Conservation (phyloP, 805 yeast genomes). For the Zygosaccharomyces bisporus region DNA sequence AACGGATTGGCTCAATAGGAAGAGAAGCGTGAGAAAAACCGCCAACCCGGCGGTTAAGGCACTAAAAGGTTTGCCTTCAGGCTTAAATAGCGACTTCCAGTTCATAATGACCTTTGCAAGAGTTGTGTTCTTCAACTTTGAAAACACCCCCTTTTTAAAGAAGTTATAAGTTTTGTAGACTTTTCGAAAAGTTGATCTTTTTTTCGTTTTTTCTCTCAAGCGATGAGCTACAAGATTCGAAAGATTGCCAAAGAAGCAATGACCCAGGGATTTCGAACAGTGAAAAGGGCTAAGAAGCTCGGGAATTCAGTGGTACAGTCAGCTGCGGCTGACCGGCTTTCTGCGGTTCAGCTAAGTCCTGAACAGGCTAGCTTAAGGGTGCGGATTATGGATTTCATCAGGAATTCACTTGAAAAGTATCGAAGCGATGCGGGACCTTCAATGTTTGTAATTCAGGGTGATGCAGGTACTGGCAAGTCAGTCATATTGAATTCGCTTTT, state of each 20-base stretch:
- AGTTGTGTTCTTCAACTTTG: background rate
- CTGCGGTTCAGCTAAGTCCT: constrained; percentile 36
- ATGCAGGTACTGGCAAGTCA: constrained; percentile 49
- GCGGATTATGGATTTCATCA: constrained; percentile 33
- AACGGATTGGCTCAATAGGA: constrained; percentile 32
- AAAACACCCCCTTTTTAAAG: background rate
- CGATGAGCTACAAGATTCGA: background rate
- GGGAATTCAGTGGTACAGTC: constrained; percentile 8
- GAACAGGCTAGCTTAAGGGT: constrained; percentile 38
- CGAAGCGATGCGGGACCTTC: constrained; percentile 26
- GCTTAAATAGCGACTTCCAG: constrained; percentile 14
- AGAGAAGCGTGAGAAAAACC: constrained; percentile 50
- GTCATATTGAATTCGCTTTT: constrained; percentile 43
- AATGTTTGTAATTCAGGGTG: constrained; percentile 44
- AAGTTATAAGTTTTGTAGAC: background rate
- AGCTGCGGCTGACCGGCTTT: constrained; percentile 38
- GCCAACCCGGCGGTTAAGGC: constrained; percentile 61
- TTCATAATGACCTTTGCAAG: constrained; percentile 7
- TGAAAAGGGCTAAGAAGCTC: constrained; percentile 8
- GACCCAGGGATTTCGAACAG: constrained; percentile 13
- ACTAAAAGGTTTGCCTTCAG: constrained; percentile 41
- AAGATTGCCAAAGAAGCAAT: constrained; percentile 4
- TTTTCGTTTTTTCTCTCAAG: background rate
- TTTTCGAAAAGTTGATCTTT: background rate
- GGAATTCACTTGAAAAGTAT: constrained; percentile 21